Base-by-base conservation (phyloP, 1,284 basidiomycete genomes). In the Athelia sp. region DNA sequence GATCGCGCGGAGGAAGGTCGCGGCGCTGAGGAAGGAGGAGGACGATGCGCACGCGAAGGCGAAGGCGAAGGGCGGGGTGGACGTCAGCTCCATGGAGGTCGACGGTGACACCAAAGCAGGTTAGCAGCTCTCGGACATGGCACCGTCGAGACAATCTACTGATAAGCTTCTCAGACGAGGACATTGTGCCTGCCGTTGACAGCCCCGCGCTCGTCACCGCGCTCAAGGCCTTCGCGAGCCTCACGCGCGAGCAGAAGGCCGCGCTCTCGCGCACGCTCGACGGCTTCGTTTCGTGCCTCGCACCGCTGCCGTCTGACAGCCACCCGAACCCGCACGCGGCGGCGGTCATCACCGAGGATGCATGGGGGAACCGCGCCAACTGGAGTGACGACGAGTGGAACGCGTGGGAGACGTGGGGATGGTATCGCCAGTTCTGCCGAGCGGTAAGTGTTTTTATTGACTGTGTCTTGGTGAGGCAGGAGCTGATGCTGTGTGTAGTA, bases 401-500 rank as follows among this genome's bases (percentile, higher is more conserved):
- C 59, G 72, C 77, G 3, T 92, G 89, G 89, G 84, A 87, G 67
- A 87, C 85, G 0, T 90, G 88, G 84, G 83, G 86, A 4, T 93
- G 90, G 90, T 92, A 87, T 59, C 74, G 87, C 51, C 88, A 93
- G 58, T 92, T 91, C 70, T 88, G 86, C 65, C 73, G 90, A 60
- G 74, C 70, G 62, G 90, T 93, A 52, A 60, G 85, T 43, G 53
- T 46, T 18, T 43, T 23, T 23, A 48, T 43, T 40, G 46, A 45
- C 47, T 29, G 42, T 23, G 50, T 43, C 35, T 43, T 43, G 18
- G 32, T 53, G 19, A 49, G 29, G n/a, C n/a, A n/a, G n/a, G n/a
- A n/a, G n/a, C n/a, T n/a, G n/a, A n/a, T n/a, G n/a, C n/a, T n/a
- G 45, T 29, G 13, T 36, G 10, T 52, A 90, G 89, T 90, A 87